Evolutionary conservation across 2,329 filamentous ascomycete species (phyloP).

Genomic region (Huntiella omanensis): DNA sequence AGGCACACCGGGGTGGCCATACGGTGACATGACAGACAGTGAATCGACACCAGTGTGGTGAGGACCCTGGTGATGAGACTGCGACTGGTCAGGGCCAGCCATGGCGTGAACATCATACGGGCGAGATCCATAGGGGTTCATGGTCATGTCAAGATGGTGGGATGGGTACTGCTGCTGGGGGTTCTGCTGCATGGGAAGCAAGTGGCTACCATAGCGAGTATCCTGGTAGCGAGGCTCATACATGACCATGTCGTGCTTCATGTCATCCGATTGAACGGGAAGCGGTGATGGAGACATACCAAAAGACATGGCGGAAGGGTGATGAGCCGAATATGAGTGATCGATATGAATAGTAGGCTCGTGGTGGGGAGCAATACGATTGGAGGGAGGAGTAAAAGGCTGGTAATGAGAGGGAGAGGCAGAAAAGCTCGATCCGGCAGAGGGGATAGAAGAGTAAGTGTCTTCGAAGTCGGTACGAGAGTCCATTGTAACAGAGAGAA

Average conservation of each 20-base stretch:
- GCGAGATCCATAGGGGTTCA: constrained; percentile 4
- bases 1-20: neutral
- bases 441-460: constrained; percentile 18
- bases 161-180: constrained; percentile 6
- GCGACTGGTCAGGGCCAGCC: neutral
- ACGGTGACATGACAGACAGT: too few species aligned
- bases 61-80: too few species aligned
- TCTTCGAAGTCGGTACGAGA: constrained; percentile 22
- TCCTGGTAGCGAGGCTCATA: constrained; percentile 6
- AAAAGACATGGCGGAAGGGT: constrained; percentile 5
- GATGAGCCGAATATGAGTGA: constrained; percentile 5
- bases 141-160: constrained; percentile 5
- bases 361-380: constrained; percentile 15
- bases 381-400: constrained; percentile 26
- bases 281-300: constrained; percentile 7
- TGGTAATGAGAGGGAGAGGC: constrained; percentile 23
- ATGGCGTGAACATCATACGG: constrained; percentile 4
- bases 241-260: constrained; percentile 6
- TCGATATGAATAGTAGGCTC: constrained; percentile 6
- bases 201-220: constrained; percentile 3
- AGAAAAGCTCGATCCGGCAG: constrained; percentile 21
- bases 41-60: too few species aligned
- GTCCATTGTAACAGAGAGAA: constrained; percentile 21
- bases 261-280: neutral
- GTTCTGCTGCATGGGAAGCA: constrained; percentile 4